These are phyloP conservation scores for Fulvia fulva DNA, from an alignment of 2,329 filamentous ascomycete species.

Conservation along the genomic window DNA sequence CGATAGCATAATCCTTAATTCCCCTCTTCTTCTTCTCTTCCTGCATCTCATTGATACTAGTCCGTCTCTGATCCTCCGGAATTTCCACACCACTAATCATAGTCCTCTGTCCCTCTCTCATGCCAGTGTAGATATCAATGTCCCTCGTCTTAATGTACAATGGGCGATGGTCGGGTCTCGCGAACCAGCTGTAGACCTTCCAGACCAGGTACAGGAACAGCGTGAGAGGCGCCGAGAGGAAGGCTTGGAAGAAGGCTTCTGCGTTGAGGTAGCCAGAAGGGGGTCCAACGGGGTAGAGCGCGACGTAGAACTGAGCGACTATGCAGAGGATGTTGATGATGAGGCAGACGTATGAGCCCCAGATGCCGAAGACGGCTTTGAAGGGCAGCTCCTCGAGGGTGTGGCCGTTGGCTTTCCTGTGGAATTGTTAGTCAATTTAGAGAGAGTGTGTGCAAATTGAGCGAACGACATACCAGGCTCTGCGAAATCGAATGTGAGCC, in stretches of 20 bases:
- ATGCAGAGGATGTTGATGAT: slow-evolving; percentile 38
- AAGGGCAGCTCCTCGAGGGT: slow-evolving; percentile 44
- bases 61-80: slow-evolving; percentile 28
- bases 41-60: slow-evolving; percentile 32
- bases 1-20: not conserved
- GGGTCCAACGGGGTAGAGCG: slow-evolving; percentile 24
- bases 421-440: slow-evolving; percentile 36
- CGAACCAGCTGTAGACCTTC: slow-evolving; percentile 30
- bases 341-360: slow-evolving; percentile 40
- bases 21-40: slow-evolving; percentile 28
- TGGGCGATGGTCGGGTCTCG: slow-evolving; percentile 28
- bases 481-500: slow-evolving; percentile 84
- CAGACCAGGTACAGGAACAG: slow-evolving; percentile 28
- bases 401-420: slow-evolving; percentile 53
- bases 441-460: not conserved
- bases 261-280: slow-evolving; percentile 14
- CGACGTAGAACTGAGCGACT: slow-evolving; percentile 41
- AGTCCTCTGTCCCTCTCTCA: slow-evolving; percentile 28
- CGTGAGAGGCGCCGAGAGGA: slow-evolving; percentile 31
- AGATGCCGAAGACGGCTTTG: slow-evolving; percentile 39
- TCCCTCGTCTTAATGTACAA: slow-evolving; percentile 31
- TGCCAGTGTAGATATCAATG: slow-evolving; percentile 38
- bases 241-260: slow-evolving; percentile 28
- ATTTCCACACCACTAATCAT: slow-evolving; percentile 28
- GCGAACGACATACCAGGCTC: slow-evolving; percentile 47